Percentiles rank a stretch among this genome's conserved stretches.
Conservation (phyloP, 495 filamentous ascomycete species). For the Aspergillus conjunctus region DNA sequence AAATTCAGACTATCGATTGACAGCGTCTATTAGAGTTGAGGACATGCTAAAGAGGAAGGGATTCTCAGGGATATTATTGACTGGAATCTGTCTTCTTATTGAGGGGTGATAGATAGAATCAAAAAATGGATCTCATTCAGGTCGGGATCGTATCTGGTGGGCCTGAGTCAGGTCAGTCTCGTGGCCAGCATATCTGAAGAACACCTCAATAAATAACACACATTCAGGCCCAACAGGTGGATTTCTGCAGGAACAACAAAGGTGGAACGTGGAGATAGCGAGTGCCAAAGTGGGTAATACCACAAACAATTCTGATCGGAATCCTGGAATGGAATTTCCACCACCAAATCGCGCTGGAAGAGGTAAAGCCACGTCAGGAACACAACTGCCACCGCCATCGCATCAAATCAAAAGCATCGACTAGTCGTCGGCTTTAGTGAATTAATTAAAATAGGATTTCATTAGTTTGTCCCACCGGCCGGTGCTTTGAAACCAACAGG, state of each 20-base stretch:
- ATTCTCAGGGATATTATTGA: constrained; percentile 1
- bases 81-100: neutral
- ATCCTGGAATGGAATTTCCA: neutral
- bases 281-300: neutral
- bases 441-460: too few species aligned
- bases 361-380: neutral
- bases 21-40: neutral
- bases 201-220: neutral
- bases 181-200: neutral
- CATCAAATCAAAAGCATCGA: too few species aligned
- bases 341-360: neutral
- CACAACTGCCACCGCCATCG: neutral
- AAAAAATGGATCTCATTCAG: neutral
- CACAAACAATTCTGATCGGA: neutral
- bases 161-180: neutral
- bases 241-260: constrained; percentile 3
- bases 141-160: too few species aligned
- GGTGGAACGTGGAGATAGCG: constrained; percentile 3
- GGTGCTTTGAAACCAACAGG: neutral
- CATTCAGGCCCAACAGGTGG: neutral
- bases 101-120: neutral
- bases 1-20: neutral
- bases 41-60: neutral
- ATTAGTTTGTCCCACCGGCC: too few species aligned
- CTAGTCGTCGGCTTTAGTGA: too few species aligned